phyloP scores from a whole-genome alignment of 2,329 filamentous ascomycete species.

The Xylaria sp. region DNA sequence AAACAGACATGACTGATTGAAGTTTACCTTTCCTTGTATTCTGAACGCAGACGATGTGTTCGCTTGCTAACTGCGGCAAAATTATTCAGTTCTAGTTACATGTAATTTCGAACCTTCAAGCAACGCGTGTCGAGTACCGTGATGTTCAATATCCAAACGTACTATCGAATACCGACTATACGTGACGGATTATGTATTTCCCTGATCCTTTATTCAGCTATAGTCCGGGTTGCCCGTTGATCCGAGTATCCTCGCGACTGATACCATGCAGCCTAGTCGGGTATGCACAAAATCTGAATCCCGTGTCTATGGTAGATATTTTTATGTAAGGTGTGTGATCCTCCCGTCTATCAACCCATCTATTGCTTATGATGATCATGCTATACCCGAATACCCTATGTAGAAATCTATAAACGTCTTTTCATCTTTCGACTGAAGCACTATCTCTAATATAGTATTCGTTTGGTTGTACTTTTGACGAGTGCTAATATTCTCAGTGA shows the following conservation, averaged over 20 bases:
- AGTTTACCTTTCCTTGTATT: constrained; percentile 8
- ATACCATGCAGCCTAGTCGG: not conserved
- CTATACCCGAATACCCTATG: constrained; percentile 73
- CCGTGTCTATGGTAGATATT: not conserved
- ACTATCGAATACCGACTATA: constrained; percentile 54
- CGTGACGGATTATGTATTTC: constrained; percentile 45
- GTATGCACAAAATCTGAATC: not conserved
- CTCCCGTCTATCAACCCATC: constrained; percentile 27
- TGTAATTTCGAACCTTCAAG: not conserved
- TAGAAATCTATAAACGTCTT: constrained; percentile 72
- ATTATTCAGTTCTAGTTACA: constrained; percentile 3
- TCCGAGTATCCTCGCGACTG: not conserved
- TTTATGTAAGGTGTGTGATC: constrained; percentile 35
- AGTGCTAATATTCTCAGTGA: constrained; percentile 18
- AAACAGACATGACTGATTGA: constrained; percentile 54
- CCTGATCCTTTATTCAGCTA: not conserved
- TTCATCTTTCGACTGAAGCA: constrained; percentile 84
- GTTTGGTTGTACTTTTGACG: not conserved
- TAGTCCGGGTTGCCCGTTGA: not conserved
- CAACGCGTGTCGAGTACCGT: constrained; percentile 33
- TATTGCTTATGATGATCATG: constrained; percentile 72
- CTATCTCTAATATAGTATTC: constrained; percentile 39
- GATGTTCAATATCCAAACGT: constrained; percentile 49
- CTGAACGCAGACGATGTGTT: not conserved
- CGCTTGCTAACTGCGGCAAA: constrained; percentile 30